A percentile compares a stretch with the other conserved stretches of the same genome.
Conservation (phyloP, 208 protist species). For the Wallacemonas sp. region DNA sequence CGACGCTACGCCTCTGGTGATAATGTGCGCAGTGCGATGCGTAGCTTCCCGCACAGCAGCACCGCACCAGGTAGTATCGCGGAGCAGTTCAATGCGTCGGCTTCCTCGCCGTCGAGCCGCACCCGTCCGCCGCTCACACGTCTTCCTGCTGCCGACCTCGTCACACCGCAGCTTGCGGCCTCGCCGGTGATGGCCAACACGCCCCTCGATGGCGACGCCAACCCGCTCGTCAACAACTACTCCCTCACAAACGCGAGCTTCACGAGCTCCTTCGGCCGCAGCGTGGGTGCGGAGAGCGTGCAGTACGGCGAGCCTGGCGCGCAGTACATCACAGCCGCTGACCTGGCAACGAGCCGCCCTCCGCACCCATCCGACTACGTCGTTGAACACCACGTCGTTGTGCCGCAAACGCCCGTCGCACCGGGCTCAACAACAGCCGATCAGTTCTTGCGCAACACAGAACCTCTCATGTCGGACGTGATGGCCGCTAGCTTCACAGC, state of each 20-base stretch:
- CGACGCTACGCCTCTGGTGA: neutral
- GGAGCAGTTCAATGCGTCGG: too few relatives aligned
- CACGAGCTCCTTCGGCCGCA: neutral
- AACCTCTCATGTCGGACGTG: constrained; percentile 34
- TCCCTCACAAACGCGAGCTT: constrained; percentile 16
- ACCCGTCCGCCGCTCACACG: neutral
- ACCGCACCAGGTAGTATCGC: constrained; percentile 6
- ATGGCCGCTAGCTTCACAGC: constrained; percentile 42
- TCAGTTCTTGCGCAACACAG: constrained; percentile 17
- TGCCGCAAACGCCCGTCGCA: constrained; percentile 26
- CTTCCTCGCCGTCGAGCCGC: constrained; percentile 1
- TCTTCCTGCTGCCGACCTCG: constrained; percentile 13
- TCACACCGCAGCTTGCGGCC: constrained; percentile 24
- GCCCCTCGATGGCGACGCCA: neutral
- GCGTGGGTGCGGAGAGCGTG: constrained; percentile 13
- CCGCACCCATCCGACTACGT: constrained; percentile 11
- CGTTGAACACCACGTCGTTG: constrained; percentile 32
- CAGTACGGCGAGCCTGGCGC: constrained; percentile 41
- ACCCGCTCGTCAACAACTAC: neutral
- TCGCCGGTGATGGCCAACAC: constrained; percentile 17
- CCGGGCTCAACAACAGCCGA: constrained; percentile 2
- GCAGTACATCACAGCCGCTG: constrained; percentile 34
- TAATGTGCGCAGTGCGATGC: too few relatives aligned
- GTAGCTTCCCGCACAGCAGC: neutral
- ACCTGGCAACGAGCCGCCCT: constrained; percentile 7